Evolutionary conservation across 2,329 filamentous ascomycete species (phyloP).

Genomic region (Hypoxylon rubiginosum): DNA sequence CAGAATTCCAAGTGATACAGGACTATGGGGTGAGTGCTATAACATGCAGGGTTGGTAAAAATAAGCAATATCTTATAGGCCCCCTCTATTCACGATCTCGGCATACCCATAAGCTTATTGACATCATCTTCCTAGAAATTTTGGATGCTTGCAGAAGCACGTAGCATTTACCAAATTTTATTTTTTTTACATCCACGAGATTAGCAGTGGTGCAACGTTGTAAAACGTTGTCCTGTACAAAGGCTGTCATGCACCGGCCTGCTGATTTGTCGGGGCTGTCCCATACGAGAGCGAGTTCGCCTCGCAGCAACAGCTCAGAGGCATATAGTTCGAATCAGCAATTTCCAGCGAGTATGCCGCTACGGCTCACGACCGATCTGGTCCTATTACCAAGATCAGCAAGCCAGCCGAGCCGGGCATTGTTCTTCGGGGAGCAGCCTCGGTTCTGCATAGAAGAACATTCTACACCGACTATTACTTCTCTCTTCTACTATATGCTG

Average conservation of each 20-base stretch:
- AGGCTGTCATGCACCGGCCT: slow-evolving; percentile 2
- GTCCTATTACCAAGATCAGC: slow-evolving; percentile 4
- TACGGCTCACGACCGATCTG: slow-evolving; percentile 21
- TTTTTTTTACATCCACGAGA: slow-evolving; percentile 2
- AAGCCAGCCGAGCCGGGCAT: slow-evolving; percentile 8
- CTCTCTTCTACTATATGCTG: slow-evolving; percentile 29
- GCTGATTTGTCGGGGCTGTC: slow-evolving; percentile 9
- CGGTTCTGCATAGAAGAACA: slow-evolving; percentile 16
- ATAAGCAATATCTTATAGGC: background rate
- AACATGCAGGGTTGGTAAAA: background rate
- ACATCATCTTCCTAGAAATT: background rate
- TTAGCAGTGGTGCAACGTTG: slow-evolving; percentile 13
- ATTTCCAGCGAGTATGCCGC: slow-evolving; percentile 16
- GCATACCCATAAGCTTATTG: background rate
- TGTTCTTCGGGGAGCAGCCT: slow-evolving; percentile 16
- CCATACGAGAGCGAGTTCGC: background rate
- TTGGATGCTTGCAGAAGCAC: background rate
- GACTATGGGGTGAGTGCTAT: background rate
- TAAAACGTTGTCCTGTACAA: slow-evolving; percentile 2
- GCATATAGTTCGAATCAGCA: slow-evolving; percentile 15
- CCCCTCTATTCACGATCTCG: slow-evolving; percentile 1
- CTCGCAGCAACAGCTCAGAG: slow-evolving; percentile 6
- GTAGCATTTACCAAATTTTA: slow-evolving; percentile 1
- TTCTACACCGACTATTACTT: slow-evolving; percentile 40
- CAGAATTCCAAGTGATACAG: background rate